These are phyloP conservation scores for Psophocarpus tetragonolobus DNA, from an alignment of 306 rosid species.

Conservation along the genomic window DNA sequence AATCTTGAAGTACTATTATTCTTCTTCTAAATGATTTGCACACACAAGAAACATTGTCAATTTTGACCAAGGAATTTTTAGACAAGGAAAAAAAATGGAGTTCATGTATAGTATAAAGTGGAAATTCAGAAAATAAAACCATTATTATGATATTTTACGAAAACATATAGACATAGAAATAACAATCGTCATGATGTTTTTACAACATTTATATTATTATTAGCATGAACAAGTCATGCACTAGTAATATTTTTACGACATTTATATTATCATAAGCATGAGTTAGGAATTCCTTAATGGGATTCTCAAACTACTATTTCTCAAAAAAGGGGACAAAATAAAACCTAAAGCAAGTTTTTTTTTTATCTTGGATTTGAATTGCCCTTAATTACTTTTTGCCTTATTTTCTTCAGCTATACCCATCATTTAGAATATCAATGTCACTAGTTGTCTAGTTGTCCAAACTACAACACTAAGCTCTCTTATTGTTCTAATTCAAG, in stretches of 20 bases:
- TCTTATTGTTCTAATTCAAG: constrained; percentile 86
- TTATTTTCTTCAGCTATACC: constrained; percentile 91
- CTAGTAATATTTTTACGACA: too few relatives aligned
- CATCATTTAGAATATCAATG: constrained; percentile 88
- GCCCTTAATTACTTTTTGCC: constrained; percentile 96
- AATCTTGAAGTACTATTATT: not conserved
- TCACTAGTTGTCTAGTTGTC: constrained; percentile 96
- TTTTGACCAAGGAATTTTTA: constrained; percentile 33
- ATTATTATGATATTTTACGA: not conserved
- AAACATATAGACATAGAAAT: not conserved
- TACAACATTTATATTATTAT: not conserved
- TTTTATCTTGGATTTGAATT: constrained; percentile 94
- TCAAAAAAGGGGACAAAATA: constrained; percentile 24
- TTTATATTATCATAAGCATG: not conserved
- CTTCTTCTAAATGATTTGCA: constrained; percentile 24
- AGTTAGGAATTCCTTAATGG: not conserved
- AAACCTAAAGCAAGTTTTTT: not conserved
- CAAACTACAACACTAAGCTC: constrained; percentile 95
- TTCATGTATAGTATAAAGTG: not conserved
- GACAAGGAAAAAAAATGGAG: not conserved
- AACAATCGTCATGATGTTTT: constrained; percentile 13
- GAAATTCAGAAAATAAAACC: not conserved
- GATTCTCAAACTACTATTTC: constrained; percentile 8
- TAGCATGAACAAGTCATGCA: too few relatives aligned
- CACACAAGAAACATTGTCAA: constrained; percentile 5